A percentile compares a stretch with the other conserved stretches of the same genome.
These are phyloP conservation scores for Cryomyces antarcticus DNA, from an alignment of 495 filamentous ascomycete species.

Conservation along the genomic window DNA sequence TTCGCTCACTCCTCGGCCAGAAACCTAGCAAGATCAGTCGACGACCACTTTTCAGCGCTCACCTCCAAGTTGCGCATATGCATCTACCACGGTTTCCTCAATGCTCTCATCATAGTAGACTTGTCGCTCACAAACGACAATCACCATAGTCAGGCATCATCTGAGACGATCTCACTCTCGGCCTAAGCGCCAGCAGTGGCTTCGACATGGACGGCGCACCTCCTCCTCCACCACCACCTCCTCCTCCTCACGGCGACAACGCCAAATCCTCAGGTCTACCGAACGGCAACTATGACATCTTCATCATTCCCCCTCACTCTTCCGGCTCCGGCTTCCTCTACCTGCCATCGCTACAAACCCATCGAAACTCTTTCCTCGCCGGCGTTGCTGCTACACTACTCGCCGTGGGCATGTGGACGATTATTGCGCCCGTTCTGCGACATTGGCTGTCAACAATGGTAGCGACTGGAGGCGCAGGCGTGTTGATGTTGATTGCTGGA, in stretches of 20 bases:
- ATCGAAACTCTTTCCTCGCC: constrained; percentile 78
- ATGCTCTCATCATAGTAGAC: no score
- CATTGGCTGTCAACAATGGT: constrained; percentile 44
- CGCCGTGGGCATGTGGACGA: constrained; percentile 41
- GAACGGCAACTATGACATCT: constrained; percentile 82
- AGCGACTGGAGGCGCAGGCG: constrained; percentile 35
- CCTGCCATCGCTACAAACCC: constrained; percentile 65
- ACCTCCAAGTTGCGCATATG: no score
- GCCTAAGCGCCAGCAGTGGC: background rate
- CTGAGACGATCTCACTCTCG: background rate
- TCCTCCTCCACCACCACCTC: constrained; percentile 17
- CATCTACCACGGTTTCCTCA: no score
- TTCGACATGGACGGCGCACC: background rate
- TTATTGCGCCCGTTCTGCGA: constrained; percentile 46
- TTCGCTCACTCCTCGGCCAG: no score
- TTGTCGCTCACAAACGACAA: no score
- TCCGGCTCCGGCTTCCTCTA: constrained; percentile 83
- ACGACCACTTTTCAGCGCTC: no score
- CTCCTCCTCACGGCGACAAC: constrained; percentile 18
- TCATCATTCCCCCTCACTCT: constrained; percentile 88
- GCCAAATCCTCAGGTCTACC: constrained; percentile 36
- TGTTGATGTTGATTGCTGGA: constrained; percentile 37
- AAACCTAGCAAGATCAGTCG: no score
- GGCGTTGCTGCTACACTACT: constrained; percentile 57
- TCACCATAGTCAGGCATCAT: no score